A percentile compares a stretch with the other conserved stretches of the same genome.
These are phyloP conservation scores for Penicillium taxi DNA, from an alignment of 495 filamentous ascomycete genomes.

Conservation along the genomic window DNA sequence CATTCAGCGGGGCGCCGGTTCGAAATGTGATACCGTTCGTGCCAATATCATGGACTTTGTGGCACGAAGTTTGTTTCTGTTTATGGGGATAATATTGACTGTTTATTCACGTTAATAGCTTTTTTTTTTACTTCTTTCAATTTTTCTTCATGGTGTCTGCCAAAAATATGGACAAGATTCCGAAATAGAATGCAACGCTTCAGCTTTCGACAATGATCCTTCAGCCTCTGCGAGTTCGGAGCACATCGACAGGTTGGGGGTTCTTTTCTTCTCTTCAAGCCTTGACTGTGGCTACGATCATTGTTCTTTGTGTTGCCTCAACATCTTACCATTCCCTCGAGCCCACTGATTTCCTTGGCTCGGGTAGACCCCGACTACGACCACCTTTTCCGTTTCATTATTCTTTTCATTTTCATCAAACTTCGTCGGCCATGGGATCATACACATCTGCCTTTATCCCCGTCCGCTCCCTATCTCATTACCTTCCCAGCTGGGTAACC, in stretches of 20 bases:
- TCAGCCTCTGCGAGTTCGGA: constrained; percentile 1
- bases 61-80: constrained; percentile 35
- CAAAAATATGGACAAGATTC: constrained; percentile 17
- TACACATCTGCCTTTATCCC: too few species aligned
- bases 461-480: constrained; percentile 12
- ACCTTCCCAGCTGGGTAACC: too few species aligned
- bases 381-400: too few species aligned
- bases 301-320: too few species aligned
- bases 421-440: too few species aligned
- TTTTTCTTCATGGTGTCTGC: constrained; percentile 25
- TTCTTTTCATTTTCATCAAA: constrained; percentile 5
- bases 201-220: constrained; percentile 17
- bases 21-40: constrained; percentile 33
- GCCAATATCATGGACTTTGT: constrained; percentile 36
- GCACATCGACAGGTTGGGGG: too few species aligned
- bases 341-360: too few species aligned
- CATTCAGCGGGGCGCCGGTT: constrained; percentile 29
- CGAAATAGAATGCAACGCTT: constrained; percentile 20
- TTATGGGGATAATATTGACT: constrained; percentile 43
- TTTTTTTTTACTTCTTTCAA: constrained; percentile 23
- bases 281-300: too few species aligned
- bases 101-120: constrained; percentile 46
- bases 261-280: constrained; percentile 13
- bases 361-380: too few species aligned
- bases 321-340: too few species aligned